A percentile compares a stretch with the other conserved stretches of the same genome.
Evolutionary conservation across 805 yeast species (phyloP).

Genomic region (Metschnikowia corniflorae): DNA sequence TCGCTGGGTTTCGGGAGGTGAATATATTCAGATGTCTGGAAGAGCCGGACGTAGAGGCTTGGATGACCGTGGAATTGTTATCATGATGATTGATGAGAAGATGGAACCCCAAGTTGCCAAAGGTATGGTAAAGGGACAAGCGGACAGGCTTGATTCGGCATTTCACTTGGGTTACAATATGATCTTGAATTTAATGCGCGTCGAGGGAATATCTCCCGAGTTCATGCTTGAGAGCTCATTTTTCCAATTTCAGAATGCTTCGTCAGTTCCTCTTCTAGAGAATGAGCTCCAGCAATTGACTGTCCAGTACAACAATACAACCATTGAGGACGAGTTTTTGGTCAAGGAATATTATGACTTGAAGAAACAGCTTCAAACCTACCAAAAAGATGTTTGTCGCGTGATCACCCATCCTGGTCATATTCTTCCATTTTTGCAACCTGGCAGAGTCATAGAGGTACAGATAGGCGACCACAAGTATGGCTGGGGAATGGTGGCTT

Average conservation of each 20-base stretch:
- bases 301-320: conserved; percentile 43
- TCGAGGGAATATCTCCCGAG: conserved; percentile 97
- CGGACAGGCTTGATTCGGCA: conserved; percentile 95
- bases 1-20: conserved; percentile 99
- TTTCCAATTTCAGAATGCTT: conserved; percentile 90
- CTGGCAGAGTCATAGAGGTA: conserved; percentile 80
- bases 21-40: conserved; percentile 98
- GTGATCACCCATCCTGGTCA: conserved; percentile 91
- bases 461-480: conserved; percentile 62
- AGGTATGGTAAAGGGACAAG: conserved; percentile 99
- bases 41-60: conserved; percentile 99
- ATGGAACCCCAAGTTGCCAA: conserved; percentile 99
- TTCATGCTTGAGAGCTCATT: conserved; percentile 93
- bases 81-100: conserved; percentile 98
- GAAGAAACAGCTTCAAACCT: conserved; percentile 64
- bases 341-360: conserved; percentile 83
- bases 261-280: conserved; percentile 85
- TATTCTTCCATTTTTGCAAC: conserved; percentile 75
- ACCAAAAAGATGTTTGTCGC: conserved; percentile 71
- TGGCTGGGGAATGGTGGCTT: conserved; percentile 95
- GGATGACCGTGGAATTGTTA: conserved; percentile 98
- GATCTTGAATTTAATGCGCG: conserved; percentile 94
- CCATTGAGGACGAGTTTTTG: conserved; percentile 68
- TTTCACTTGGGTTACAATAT: conserved; percentile 96
- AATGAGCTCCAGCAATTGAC: conserved; percentile 55